phyloP scores from a whole-genome alignment of 2,329 filamentous ascomycete species.

The Emergomyces orientalis region DNA sequence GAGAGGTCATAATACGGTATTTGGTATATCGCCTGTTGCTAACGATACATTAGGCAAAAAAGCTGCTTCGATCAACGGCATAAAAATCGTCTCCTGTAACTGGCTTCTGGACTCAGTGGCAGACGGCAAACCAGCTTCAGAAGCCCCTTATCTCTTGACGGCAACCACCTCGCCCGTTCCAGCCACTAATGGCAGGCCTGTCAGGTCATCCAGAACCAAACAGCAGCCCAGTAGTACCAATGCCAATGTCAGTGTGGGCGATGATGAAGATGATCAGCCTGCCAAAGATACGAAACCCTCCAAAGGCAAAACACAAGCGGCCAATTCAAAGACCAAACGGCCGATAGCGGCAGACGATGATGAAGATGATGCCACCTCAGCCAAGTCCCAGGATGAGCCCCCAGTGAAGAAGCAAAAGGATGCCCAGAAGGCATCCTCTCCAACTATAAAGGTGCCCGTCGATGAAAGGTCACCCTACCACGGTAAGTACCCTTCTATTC shows the following conservation, averaged over 20 bases:
- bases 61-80: constrained; percentile 38
- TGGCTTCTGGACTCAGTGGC: constrained; percentile 54
- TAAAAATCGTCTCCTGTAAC: constrained; percentile 49
- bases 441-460: constrained; percentile 36
- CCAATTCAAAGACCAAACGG: constrained; percentile 22
- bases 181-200: not conserved
- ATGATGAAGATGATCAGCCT: constrained; percentile 10
- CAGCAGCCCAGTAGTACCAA: not conserved
- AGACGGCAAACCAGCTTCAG: constrained; percentile 33
- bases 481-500: constrained; percentile 13
- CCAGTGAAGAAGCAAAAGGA: constrained; percentile 36
- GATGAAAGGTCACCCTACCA: constrained; percentile 37
- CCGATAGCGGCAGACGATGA: constrained; percentile 15
- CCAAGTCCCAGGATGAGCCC: constrained; percentile 18
- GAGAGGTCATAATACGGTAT: not conserved
- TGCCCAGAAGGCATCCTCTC: constrained; percentile 21
- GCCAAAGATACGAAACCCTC: constrained; percentile 24
- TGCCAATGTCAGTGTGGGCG: not conserved
- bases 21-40: not conserved
- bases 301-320: constrained; percentile 21
- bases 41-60: constrained; percentile 27
- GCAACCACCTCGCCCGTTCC: constrained; percentile 10
- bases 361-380: constrained; percentile 19
- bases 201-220: constrained; percentile 4
- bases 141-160: constrained; percentile 30